Evolutionary conservation across 257 asterid species (phyloP).

Genomic region (Haberlea rhodopensis): DNA sequence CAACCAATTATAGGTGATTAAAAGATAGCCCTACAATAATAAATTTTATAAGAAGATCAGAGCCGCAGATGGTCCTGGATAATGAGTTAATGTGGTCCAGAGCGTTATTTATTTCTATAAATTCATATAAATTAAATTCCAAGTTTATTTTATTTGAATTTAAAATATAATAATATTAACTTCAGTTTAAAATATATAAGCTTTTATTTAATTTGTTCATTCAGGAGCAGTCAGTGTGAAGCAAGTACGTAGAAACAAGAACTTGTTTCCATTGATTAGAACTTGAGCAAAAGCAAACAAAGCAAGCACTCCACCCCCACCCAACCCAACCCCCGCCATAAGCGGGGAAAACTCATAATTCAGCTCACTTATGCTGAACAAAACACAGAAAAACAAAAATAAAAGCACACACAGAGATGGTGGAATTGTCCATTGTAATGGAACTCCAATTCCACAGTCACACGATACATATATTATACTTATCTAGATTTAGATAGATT

Average conservation of each 20-base stretch:
- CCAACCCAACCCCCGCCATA: constrained; percentile 8
- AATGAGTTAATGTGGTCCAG: no score
- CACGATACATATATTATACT: not conserved
- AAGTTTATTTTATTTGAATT: no score
- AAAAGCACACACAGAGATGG: not conserved
- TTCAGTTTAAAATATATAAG: no score
- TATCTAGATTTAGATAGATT: not conserved
- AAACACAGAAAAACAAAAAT: not conserved
- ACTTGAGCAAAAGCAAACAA: not conserved
- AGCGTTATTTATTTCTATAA: no score
- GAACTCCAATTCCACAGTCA: not conserved
- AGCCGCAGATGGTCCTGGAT: no score
- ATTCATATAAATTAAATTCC: no score
- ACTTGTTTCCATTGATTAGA: not conserved
- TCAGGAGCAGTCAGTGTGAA: not conserved
- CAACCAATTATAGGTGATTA: no score
- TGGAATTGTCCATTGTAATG: constrained; percentile 16
- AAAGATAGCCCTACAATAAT: no score
- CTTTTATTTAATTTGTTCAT: not conserved
- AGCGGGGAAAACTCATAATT: constrained; percentile 3
- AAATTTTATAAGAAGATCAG: no score
- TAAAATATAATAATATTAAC: no score
- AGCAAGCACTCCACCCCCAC: no score
- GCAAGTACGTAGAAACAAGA: not conserved
- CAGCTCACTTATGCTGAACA: not conserved